Evolutionary conservation across 495 filamentous ascomycete genomes (phyloP).

Genomic region (Annulohypoxylon moriforme): DNA sequence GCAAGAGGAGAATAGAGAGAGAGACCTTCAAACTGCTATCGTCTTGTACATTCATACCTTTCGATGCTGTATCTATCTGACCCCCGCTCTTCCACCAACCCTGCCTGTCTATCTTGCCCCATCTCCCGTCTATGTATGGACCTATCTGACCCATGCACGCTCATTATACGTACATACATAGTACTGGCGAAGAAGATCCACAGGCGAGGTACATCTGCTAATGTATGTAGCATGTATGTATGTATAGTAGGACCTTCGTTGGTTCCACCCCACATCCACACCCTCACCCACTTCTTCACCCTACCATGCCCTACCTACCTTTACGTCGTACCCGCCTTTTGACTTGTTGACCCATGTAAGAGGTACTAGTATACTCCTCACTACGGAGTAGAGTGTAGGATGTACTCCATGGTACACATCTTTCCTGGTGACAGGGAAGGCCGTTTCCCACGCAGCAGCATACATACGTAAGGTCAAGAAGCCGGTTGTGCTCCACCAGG

Average conservation of each 20-base stretch:
- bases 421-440: slow-evolving; percentile 30
- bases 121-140: slow-evolving; percentile 26
- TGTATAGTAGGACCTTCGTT: slow-evolving; percentile 26
- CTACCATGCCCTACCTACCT: slow-evolving; percentile 36
- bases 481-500: slow-evolving; percentile 43
- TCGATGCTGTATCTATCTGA: slow-evolving; percentile 29
- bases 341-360: slow-evolving; percentile 36
- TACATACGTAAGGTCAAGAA: slow-evolving; percentile 44
- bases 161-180: slow-evolving; percentile 16
- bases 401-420: slow-evolving; percentile 39
- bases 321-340: slow-evolving; percentile 44
- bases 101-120: slow-evolving; percentile 18
- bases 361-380: slow-evolving; percentile 37
- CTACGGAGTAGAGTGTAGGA: slow-evolving; percentile 31
- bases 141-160: slow-evolving; percentile 23
- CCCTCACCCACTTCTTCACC: slow-evolving; percentile 32
- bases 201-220: slow-evolving; percentile 39
- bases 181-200: slow-evolving; percentile 35
- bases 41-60: slow-evolving; percentile 8
- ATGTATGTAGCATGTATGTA: slow-evolving; percentile 6
- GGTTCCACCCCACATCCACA: slow-evolving; percentile 44
- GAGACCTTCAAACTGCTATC: slow-evolving; percentile 23
- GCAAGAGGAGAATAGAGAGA: neutral
- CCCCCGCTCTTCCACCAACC: slow-evolving; percentile 33
- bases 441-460: slow-evolving; percentile 38